These are phyloP conservation scores for Tricholoma hemisulphureum DNA, from an alignment of 768 basidiomycete genomes.

Conservation along the genomic window DNA sequence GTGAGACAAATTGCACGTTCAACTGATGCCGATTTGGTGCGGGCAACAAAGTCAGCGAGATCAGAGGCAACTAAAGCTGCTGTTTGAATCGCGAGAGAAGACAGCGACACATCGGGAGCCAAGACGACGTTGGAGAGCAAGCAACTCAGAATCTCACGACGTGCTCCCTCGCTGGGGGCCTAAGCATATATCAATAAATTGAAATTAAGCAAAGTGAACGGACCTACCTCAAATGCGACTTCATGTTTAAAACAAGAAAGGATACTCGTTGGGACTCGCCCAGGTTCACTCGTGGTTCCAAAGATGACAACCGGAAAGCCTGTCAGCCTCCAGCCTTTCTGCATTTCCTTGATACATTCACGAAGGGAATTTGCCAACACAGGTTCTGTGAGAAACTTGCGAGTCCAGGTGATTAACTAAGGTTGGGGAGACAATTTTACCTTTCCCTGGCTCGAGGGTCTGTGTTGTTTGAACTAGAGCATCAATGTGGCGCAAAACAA, in stretches of 20 bases:
- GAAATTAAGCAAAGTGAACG: conserved; percentile 7
- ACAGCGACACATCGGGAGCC: conserved; percentile 78
- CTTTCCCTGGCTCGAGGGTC: conserved; percentile 60
- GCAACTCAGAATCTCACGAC: conserved; percentile 56
- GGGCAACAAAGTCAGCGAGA: conserved; percentile 63
- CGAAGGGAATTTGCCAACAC: conserved; percentile 54
- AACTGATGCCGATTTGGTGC: conserved; percentile 56
- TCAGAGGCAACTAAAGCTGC: conserved; percentile 88
- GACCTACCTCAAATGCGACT: conserved; percentile 63
- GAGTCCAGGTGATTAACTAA: background rate
- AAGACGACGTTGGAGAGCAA: conserved; percentile 42
- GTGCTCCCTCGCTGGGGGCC: conserved; percentile 80
- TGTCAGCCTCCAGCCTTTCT: conserved; percentile 53
- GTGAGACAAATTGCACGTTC: conserved; percentile 38
- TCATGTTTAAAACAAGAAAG: conserved; percentile 84
- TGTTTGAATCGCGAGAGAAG: conserved; percentile 75
- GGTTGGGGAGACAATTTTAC: conserved; percentile 31
- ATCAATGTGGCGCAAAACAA: conserved; percentile 78
- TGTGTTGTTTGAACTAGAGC: conserved; percentile 74
- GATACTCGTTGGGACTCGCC: conserved; percentile 61
- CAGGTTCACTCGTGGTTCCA: conserved; percentile 68
- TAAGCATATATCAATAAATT: conserved; percentile 26
- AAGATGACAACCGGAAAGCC: conserved; percentile 75
- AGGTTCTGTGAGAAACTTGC: conserved; percentile 43
- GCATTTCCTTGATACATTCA: conserved; percentile 60